A percentile compares a stretch with the other conserved stretches of the same genome.
Evolutionary conservation across 1,284 basidiomycete species (phyloP).

Genomic region (Farysia itapuensis): DNA sequence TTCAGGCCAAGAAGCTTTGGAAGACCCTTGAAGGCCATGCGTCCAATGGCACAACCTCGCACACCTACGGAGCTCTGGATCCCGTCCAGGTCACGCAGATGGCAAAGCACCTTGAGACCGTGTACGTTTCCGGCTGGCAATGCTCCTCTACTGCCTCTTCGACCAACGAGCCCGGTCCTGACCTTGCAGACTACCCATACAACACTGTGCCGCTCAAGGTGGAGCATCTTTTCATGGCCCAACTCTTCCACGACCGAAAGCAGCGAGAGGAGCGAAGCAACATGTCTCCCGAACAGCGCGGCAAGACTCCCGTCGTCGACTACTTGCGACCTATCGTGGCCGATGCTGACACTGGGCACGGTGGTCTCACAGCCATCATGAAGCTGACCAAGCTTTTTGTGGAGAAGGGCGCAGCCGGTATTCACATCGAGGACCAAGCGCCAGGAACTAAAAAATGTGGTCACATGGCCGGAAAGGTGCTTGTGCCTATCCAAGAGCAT

Average conservation of each 20-base stretch:
- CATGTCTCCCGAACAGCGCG: constrained; percentile 70
- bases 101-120: constrained; percentile 61
- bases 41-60: constrained; percentile 69
- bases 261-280: constrained; percentile 65
- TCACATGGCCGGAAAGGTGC: constrained; percentile 74
- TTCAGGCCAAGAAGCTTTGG: constrained; percentile 86
- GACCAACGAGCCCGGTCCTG: constrained; percentile 60
- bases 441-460: constrained; percentile 74
- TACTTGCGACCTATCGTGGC: constrained; percentile 62
- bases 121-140: constrained; percentile 60
- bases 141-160: constrained; percentile 55
- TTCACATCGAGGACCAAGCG: constrained; percentile 88
- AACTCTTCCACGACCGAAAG: constrained; percentile 69
- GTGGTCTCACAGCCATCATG: constrained; percentile 57
- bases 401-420: constrained; percentile 62
- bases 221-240: constrained; percentile 68
- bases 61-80: constrained; percentile 96
- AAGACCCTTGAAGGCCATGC: constrained; percentile 67
- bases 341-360: constrained; percentile 58
- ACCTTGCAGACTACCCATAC: constrained; percentile 65
- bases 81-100: constrained; percentile 77
- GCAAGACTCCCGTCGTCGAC: constrained; percentile 61
- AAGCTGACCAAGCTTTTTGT: constrained; percentile 59
- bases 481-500: constrained; percentile 72
- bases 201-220: constrained; percentile 70